A percentile compares a stretch with the other conserved stretches of the same genome.
phyloP scores from a whole-genome alignment of 1,284 basidiomycete species.

The Tilletia walkeri region DNA sequence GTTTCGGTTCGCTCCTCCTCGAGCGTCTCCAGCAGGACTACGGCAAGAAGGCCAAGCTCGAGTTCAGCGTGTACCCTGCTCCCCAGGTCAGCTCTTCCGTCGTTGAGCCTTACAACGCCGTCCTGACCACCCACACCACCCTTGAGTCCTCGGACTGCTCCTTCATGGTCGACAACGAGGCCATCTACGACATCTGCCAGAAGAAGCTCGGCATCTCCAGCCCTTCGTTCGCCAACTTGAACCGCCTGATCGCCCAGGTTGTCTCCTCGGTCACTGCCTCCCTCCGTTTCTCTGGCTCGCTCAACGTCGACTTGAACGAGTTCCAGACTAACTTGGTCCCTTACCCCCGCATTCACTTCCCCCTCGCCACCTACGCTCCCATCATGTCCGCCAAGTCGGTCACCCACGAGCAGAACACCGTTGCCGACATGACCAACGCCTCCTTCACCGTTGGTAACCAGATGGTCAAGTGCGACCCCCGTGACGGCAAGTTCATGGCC shows the following conservation, averaged over 20 bases:
- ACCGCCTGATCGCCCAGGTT: conserved; percentile 88
- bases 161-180: conserved; percentile 56
- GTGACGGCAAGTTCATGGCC: conserved; percentile 78
- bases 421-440: conserved; percentile 96
- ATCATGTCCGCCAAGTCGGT: conserved; percentile 79
- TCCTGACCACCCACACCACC: conserved; percentile 97
- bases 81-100: conserved; percentile 80
- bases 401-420: conserved; percentile 94
- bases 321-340: conserved; percentile 97
- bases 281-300: conserved; percentile 92
- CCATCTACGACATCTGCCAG: conserved; percentile 98
- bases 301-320: conserved; percentile 97
- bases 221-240: conserved; percentile 91
- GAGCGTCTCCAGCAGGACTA: conserved; percentile 96
- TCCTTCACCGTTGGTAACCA: conserved; percentile 98
- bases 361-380: conserved; percentile 91
- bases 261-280: conserved; percentile 97
- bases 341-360: conserved; percentile 87
- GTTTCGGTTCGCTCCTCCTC: conserved; percentile 93
- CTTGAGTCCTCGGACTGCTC: conserved; percentile 99
- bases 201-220: conserved; percentile 81
- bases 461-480: conserved; percentile 68
- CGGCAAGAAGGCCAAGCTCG: conserved; percentile 98
- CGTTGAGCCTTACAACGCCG: conserved; percentile 99
- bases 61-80: conserved; percentile 92